Evolutionary conservation across 2,329 filamentous ascomycete genomes (phyloP).

Genomic region (Sclerotinia trifoliorum): DNA sequence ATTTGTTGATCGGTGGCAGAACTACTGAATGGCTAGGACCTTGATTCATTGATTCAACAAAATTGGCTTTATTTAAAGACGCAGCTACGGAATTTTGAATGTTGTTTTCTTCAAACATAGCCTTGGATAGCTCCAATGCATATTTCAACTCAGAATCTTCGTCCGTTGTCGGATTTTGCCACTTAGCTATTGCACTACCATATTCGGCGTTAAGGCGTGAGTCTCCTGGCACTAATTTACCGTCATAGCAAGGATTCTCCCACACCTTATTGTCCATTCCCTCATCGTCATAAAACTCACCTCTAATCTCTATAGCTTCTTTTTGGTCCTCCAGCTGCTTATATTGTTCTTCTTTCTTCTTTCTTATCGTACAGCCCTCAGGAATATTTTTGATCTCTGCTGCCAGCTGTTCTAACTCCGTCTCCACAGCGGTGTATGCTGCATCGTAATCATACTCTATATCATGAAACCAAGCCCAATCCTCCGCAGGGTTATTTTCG

Average conservation of each 20-base stretch:
- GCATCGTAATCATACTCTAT: too few species aligned
- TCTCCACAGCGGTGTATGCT: too few species aligned
- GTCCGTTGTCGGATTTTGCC: background rate
- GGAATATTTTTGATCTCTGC: too few species aligned
- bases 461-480: background rate
- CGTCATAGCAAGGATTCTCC: background rate
- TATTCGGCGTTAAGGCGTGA: conserved; percentile 1
- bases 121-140: too few species aligned
- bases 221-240: background rate
- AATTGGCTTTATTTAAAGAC: background rate
- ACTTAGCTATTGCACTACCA: background rate
- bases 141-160: background rate
- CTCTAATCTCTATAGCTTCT: background rate
- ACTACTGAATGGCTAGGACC: background rate
- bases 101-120: too few species aligned
- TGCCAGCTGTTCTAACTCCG: too few species aligned
- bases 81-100: background rate
- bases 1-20: background rate
- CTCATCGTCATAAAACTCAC: background rate
- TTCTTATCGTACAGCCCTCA: too few species aligned
- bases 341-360: too few species aligned
- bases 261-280: background rate
- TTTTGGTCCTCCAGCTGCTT: too few species aligned
- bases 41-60: background rate
- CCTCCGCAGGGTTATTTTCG: background rate